Base-by-base conservation (phyloP, 495 filamentous ascomycete species). In the Penicillium macrosclerotiorum region DNA sequence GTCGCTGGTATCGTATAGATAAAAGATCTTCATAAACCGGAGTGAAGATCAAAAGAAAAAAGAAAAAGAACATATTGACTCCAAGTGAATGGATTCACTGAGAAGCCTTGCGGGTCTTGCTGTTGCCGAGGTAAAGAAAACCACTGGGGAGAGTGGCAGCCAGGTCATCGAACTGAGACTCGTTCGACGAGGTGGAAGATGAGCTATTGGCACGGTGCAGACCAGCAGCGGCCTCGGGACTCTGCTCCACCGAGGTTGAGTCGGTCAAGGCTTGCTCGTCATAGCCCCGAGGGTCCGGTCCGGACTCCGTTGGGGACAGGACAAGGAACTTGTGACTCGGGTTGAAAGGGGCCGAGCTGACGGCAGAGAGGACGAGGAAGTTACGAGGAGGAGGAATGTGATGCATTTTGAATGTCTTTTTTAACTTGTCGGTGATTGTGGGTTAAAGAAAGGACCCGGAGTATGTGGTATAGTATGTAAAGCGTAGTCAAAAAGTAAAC, bases 231-330 rank as follows among this genome's bases (percentile, higher is more conserved):
- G 36, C 25, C 34, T 45, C 26, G 35, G n/a, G 23, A 40, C 45
- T 29, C 37, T 34, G 34, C 19, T 49, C 17, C 52, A 51, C 33
- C 25, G 47, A 47, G 22, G 27, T 22, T 14, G 34, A 47, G 20
- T 64, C 51, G 30, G 44, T 25, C 39, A 59, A 37, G 24, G 49
- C 33, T 42, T 62, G 55, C 37, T 64, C 60, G 29, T 55, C 55
- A 40, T 49, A 49, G 37, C 34, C 39, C 37, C 51, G 47, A 33
- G 57, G 49, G 38, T 63, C 52, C 23, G 68, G 69, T 29, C 60
- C 63, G 29, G 54, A 67, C 44, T 71, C 60, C 29, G 55, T 65
- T 26, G 69, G 69, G 37, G 67, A 64, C 47, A 73, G 43, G 38
- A 63, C 60, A 2, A 65, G 60, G 51, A 65, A 65, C 45, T 59